Evolutionary conservation across 495 filamentous ascomycete species (phyloP).

Genomic region (Glarea lozoyensis): DNA sequence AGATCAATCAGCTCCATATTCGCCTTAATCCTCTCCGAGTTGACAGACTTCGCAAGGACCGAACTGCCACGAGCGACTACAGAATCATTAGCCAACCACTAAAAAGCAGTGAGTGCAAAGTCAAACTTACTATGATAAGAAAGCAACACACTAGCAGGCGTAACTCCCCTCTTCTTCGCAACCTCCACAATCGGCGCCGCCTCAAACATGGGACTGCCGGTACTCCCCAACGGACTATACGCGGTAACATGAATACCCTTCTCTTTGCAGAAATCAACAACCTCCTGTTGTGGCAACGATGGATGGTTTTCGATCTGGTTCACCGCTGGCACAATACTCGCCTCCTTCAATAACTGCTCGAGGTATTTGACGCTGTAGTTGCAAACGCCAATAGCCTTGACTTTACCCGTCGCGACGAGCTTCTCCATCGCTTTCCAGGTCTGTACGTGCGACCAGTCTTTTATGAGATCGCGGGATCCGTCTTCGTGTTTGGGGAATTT

Average conservation of each 20-base stretch:
- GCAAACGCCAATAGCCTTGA: slow-evolving; percentile 69
- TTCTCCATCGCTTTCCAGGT: slow-evolving; percentile 80
- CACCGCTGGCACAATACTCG: slow-evolving; percentile 62
- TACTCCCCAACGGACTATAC: slow-evolving; percentile 70
- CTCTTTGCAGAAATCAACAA: slow-evolving; percentile 63
- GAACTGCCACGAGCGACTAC: slow-evolving; percentile 60
- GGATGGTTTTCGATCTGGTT: slow-evolving; percentile 93
- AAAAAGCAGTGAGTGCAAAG: not conserved
- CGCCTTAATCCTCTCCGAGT: slow-evolving; percentile 60
- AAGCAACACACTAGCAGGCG: slow-evolving; percentile 53
- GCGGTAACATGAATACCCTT: slow-evolving; percentile 72
- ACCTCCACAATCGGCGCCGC: slow-evolving; percentile 60
- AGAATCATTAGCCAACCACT: slow-evolving; percentile 16
- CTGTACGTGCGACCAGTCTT: slow-evolving; percentile 53
- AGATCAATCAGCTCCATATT: slow-evolving; percentile 59
- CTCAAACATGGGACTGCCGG: slow-evolving; percentile 62
- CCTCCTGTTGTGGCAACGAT: slow-evolving; percentile 75
- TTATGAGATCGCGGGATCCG: slow-evolving; percentile 60
- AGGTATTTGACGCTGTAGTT: slow-evolving; percentile 73
- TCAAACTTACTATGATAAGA: slow-evolving; percentile 58
- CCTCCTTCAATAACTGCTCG: slow-evolving; percentile 59
- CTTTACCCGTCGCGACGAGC: slow-evolving; percentile 57
- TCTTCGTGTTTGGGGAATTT: slow-evolving; percentile 65
- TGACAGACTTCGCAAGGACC: slow-evolving; percentile 75
- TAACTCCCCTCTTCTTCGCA: slow-evolving; percentile 58